Evolutionary conservation across 2,329 filamentous ascomycete species (phyloP).

Genomic region (Phymatotrichopsis omnivora): DNA sequence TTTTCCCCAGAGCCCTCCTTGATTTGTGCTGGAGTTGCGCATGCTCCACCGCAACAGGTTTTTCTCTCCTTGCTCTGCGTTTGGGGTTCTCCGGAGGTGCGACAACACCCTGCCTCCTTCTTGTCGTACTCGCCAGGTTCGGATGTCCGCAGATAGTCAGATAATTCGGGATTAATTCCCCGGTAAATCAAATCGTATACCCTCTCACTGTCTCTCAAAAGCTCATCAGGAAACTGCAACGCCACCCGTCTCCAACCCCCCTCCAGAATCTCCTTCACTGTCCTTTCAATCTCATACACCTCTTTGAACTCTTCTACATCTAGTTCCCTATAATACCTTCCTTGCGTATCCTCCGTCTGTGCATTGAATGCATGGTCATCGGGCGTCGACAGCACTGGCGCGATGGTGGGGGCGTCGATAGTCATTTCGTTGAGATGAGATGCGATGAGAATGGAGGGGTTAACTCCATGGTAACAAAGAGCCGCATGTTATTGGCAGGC

Average conservation of each 20-base stretch:
- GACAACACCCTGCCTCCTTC: slow-evolving; percentile 33
- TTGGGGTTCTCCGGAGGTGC: slow-evolving; percentile 4
- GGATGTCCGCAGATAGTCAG: slow-evolving; percentile 5
- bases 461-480: too few species aligned
- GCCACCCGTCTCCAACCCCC: slow-evolving; percentile 68
- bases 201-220: slow-evolving; percentile 75
- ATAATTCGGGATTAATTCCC: slow-evolving; percentile 37
- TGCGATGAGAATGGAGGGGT: too few species aligned
- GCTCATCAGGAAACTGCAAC: slow-evolving; percentile 89
- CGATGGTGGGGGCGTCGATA: slow-evolving; percentile 7
- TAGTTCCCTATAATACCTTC: slow-evolving; percentile 30
- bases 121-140: slow-evolving; percentile 6
- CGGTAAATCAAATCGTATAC: slow-evolving; percentile 59
- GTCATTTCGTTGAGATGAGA: too few species aligned
- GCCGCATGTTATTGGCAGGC: too few species aligned
- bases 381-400: slow-evolving; percentile 54
- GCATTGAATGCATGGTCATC: slow-evolving; percentile 50
- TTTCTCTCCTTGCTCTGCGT: neutral
- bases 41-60: neutral
- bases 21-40: neutral
- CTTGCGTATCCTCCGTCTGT: slow-evolving; percentile 36
- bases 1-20: slow-evolving; percentile 15
- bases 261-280: slow-evolving; percentile 61
- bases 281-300: slow-evolving; percentile 78
- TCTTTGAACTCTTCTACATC: slow-evolving; percentile 60